Evolutionary conservation across 768 basidiomycete species (phyloP).

Genomic region (Xerocomellus intermedius): DNA sequence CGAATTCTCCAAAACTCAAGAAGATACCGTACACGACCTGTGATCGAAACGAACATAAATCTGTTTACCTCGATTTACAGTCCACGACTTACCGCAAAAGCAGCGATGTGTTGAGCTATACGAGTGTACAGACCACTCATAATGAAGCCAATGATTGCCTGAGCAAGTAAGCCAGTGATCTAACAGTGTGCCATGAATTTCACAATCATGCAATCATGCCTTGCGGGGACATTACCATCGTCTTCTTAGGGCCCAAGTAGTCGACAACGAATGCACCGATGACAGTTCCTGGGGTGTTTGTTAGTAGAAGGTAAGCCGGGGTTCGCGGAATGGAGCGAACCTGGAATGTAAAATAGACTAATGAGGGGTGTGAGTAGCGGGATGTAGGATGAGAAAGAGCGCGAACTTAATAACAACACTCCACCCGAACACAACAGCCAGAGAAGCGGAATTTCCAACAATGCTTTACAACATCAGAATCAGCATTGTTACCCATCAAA

Average conservation of each 20-base stretch:
- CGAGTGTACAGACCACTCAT: constrained; percentile 79
- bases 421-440: constrained; percentile 78
- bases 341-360: constrained; percentile 68
- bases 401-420: constrained; percentile 77
- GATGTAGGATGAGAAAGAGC: not conserved
- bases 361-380: constrained; percentile 3
- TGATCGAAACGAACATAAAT: not conserved
- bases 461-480: constrained; percentile 41
- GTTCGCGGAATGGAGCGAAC: constrained; percentile 18
- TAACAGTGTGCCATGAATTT: constrained; percentile 23
- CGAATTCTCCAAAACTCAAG: constrained; percentile 84
- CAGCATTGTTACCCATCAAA: not conserved
- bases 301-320: constrained; percentile 10
- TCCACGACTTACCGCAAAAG: constrained; percentile 57
- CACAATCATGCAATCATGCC: not conserved
- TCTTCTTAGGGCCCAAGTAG: constrained; percentile 69
- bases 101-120: constrained; percentile 64
- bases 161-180: constrained; percentile 66
- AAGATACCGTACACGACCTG: constrained; percentile 89
- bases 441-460: constrained; percentile 48
- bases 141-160: constrained; percentile 80
- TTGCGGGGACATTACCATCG: constrained; percentile 50
- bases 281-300: constrained; percentile 46
- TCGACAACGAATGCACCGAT: constrained; percentile 76
- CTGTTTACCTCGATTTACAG: not conserved